Evolutionary conservation across 1,284 basidiomycete genomes (phyloP).

Genomic region (Ganoderma lucidum): DNA sequence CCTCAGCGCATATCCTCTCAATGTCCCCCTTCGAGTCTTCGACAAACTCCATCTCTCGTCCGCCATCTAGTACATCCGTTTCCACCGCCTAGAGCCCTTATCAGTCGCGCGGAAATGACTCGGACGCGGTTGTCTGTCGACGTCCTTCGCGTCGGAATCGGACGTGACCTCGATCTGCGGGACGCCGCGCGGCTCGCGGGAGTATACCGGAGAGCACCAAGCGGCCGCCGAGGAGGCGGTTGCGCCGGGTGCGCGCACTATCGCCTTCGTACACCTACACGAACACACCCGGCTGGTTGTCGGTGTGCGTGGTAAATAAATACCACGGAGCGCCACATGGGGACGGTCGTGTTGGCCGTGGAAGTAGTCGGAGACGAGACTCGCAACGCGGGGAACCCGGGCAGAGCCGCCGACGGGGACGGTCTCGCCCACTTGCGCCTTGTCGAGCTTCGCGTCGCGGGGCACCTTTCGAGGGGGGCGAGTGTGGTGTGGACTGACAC

Average conservation of each 20-base stretch:
- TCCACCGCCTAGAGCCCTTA: constrained; percentile 97
- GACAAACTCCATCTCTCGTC: constrained; percentile 99
- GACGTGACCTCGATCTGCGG: constrained; percentile 98
- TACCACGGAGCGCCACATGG: constrained; percentile 99
- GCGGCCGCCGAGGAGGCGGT: constrained; percentile 98
- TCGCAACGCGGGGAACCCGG: constrained; percentile 97
- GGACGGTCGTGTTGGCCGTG: constrained; percentile 99
- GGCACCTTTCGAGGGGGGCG: constrained; percentile 99
- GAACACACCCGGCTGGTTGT: constrained; percentile 98
- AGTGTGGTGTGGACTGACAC: constrained; percentile 96
- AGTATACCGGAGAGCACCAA: constrained; percentile 97
- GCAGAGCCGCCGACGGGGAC: constrained; percentile 98
- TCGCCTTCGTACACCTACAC: constrained; percentile 99
- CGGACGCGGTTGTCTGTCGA: too few species aligned
- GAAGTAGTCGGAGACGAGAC: constrained; percentile 98
- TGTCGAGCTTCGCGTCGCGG: constrained; percentile 98
- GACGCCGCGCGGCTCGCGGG: constrained; percentile 97
- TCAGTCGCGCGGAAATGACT: constrained; percentile 93
- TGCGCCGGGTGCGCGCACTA: constrained; percentile 98
- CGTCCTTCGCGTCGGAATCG: constrained; percentile 98
- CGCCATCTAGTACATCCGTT: constrained; percentile 96
- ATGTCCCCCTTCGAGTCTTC: constrained; percentile 99
- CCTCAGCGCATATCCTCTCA: constrained; percentile 94
- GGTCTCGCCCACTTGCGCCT: constrained; percentile 93
- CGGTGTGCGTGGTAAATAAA: constrained; percentile 98